A percentile compares a stretch with the other conserved stretches of the same genome.
Conservation (phyloP, 1,284 basidiomycete genomes). For the Kwoniella shivajii region DNA sequence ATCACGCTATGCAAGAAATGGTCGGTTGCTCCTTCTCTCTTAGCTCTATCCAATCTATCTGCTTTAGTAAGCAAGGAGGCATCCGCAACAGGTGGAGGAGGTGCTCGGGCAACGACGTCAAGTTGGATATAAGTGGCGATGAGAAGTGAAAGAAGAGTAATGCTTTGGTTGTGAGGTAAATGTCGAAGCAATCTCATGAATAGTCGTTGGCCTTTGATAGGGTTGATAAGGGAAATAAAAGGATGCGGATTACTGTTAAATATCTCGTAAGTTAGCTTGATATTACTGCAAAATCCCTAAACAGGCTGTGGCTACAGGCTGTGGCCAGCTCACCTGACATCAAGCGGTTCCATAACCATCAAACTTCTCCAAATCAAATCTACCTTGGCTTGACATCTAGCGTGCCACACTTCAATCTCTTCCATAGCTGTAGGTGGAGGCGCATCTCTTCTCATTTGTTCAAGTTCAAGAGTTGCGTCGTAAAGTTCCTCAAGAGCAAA, state of each 20-base stretch:
- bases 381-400: constrained; percentile 62
- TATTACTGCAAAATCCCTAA: too few relatives aligned
- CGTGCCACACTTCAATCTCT: constrained; percentile 68
- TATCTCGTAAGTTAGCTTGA: constrained; percentile 5
- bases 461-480: constrained; percentile 78
- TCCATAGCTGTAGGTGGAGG: constrained; percentile 58
- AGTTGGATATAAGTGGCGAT: constrained; percentile 92
- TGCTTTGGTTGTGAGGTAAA: constrained; percentile 74
- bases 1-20: constrained; percentile 83
- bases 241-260: constrained; percentile 83
- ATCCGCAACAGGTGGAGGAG: constrained; percentile 59
- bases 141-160: constrained; percentile 85
- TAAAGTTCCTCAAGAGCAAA: constrained; percentile 83
- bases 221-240: constrained; percentile 86
- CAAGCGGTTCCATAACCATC: constrained; percentile 85
- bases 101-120: constrained; percentile 79
- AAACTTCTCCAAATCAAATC: constrained; percentile 79
- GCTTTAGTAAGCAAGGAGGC: constrained; percentile 54
- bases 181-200: constrained; percentile 88
- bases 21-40: constrained; percentile 84
- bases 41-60: constrained; percentile 67
- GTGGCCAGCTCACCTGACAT: constrained; percentile 69
- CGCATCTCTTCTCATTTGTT: constrained; percentile 81
- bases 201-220: constrained; percentile 90
- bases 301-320: too few relatives aligned